Conservation (phyloP, 2,329 filamentous ascomycete genomes). For the Pestalotiopsis sp. region DNA sequence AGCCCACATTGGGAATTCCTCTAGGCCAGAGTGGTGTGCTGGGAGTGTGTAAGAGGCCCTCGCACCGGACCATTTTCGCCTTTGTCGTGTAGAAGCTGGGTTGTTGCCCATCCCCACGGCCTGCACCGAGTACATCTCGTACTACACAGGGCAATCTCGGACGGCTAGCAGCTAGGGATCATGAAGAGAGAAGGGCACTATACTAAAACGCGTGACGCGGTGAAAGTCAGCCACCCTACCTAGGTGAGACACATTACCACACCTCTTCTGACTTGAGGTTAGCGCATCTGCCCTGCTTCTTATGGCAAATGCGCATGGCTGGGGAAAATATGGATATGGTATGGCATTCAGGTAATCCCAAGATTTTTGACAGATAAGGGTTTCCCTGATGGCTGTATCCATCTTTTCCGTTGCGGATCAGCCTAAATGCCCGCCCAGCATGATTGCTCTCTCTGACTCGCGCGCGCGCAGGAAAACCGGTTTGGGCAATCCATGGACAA, state of each 20-base stretch:
- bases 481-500: not conserved
- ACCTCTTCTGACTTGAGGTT: constrained; percentile 20
- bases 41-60: constrained; percentile 24
- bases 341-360: constrained; percentile 8
- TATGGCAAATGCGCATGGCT: constrained; percentile 23
- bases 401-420: constrained; percentile 5
- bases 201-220: constrained; percentile 32
- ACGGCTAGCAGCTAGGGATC: constrained; percentile 18
- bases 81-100: constrained; percentile 15
- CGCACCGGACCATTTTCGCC: constrained; percentile 27
- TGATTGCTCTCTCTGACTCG: constrained; percentile 1
- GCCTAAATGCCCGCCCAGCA: not conserved
- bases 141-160: constrained; percentile 24
- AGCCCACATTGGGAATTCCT: constrained; percentile 16
- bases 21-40: constrained; percentile 26
- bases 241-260: constrained; percentile 36
- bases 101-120: not conserved
- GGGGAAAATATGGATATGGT: constrained; percentile 14
- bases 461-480: not conserved
- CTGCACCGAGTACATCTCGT: constrained; percentile 2
- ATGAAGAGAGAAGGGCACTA: constrained; percentile 25
- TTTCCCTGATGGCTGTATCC: constrained; percentile 1
- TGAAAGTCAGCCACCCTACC: constrained; percentile 34
- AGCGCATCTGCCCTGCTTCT: not conserved
- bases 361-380: constrained; percentile 8